A percentile compares a stretch with the other conserved stretches of the same genome.
phyloP scores from a whole-genome alignment of 2,329 filamentous ascomycete species.

The Tolypocladium inflatum region DNA sequence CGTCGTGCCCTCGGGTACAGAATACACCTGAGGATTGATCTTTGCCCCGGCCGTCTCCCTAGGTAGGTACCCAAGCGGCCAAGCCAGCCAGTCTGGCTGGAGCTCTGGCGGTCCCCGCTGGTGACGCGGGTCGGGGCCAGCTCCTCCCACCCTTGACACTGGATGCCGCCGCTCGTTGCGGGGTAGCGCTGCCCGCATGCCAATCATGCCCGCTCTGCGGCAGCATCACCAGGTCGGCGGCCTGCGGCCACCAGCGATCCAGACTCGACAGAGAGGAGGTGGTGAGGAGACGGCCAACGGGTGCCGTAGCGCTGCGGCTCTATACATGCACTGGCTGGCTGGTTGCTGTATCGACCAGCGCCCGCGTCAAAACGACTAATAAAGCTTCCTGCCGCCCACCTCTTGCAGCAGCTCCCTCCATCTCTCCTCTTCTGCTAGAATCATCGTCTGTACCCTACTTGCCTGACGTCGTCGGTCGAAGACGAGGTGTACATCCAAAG shows the following conservation, averaged over 20 bases:
- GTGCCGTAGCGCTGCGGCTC: not conserved
- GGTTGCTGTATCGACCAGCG: not conserved
- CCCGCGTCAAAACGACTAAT: not conserved
- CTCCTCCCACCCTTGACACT: not conserved
- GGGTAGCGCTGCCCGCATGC: not conserved
- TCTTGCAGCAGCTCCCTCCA: not conserved
- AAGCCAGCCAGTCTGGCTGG: not conserved
- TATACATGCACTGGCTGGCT: not conserved
- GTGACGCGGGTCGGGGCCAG: not conserved
- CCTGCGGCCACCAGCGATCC: not conserved
- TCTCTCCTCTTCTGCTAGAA: not conserved
- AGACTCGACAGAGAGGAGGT: not conserved
- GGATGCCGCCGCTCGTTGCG: not conserved
- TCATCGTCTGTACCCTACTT: not conserved
- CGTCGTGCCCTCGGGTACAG: not conserved
- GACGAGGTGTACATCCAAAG: not conserved
- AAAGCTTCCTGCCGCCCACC: conserved; percentile 1
- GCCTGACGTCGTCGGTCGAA: not conserved
- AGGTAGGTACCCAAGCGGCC: not conserved
- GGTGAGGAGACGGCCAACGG: too few relatives aligned
- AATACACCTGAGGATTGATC: not conserved
- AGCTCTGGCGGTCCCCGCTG: not conserved
- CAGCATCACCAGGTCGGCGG: not conserved
- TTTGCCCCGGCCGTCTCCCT: not conserved
- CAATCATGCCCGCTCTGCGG: not conserved